Evolutionary conservation across 1,284 basidiomycete genomes (phyloP), one percentile per base, ranked within the genome.

Genomic region (Leccinum proximum): DNA sequence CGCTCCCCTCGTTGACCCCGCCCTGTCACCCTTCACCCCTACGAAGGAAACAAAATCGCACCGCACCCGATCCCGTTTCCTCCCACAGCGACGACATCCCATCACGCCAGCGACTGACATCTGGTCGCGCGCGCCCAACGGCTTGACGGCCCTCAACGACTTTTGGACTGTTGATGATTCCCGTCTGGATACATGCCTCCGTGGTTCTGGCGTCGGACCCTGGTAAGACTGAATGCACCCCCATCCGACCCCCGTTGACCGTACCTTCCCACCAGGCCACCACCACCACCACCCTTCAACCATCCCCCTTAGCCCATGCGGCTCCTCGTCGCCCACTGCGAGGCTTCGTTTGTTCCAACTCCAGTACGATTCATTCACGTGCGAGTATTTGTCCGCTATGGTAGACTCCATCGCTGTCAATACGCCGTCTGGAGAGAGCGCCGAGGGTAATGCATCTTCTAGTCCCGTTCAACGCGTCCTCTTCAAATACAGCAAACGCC

Each of bases 301-400:
- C 40, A 58, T 2, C 56, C 61, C 5, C 38, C 0, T 18, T 60
- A 0, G 9, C 65, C 0, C 66, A 53, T 1, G 42, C 65, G 2
- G 37, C 5, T 60, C 69, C 4, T 60, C 70, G 1, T 64, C 67
- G 9, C 5, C 65, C 1, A 58, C 71, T 0, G 83, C 91, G 4
- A 88, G 87, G 14, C 83, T 96, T 8, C 89, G 89, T 5, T 82
- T 97, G 40, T 97, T 97, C 79, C 91, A 94, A 71, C 92, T 94
- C 67, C 87, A 93, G 67, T 97, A 97, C 74, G 96, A 98, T 76
- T 97, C 96, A 0, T 94, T 91, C 73, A 97, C 95, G 2, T 87
- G 94, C 45, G 92, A 96, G 56, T 93, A 97, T 74, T 85, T 98
- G 59, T 93, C 92, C 2, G 93, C 92, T 1, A 85, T 98, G 75